Evolutionary conservation across 169 alveolate genomes (phyloP), one percentile per base, ranked within the genome.

Genomic region (Theileria annulata): DNA sequence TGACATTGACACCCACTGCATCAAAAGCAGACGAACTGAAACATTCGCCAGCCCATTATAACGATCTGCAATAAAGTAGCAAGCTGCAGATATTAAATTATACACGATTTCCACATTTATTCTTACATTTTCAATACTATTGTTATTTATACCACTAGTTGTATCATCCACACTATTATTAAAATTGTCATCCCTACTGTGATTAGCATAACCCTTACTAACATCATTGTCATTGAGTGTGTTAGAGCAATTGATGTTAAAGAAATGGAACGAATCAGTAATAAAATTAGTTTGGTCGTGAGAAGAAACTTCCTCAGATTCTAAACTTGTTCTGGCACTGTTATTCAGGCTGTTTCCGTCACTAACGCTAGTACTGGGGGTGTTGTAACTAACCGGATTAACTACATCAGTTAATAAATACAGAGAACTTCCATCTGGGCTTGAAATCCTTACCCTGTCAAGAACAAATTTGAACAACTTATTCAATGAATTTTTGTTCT

Each of bases 41-140:
- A 76, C 69, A n/a, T 75, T 75, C 13, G 79, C 56, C 25, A 56
- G 77, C 35, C 89, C 89, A 48, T 82, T 64, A 75, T 82, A 82
- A 54, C 86, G 54, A 64, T 82, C 89, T 19, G 89, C 89, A 33
- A 82, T 76, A 30, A 75, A 82, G 75, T 60, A 82, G 42, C 89
- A 82, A 10, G 86, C 89, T n/a, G 80, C 79, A 3, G 86, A 79
- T 21, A 82, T 28, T 12, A 82, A 54, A 60, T 82, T 82, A 75
- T 75, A 76, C 2, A 82, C 64, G 19, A 82, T 21, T 5, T 69
- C 86, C 6, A 47, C 15, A 27, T 75, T 68, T 27, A 77, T 28
- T 12, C 63, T 54, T 54, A n/a, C 63, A 17, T 12, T 54, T 5
- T 54, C 63, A 17, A 54, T 21, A 12, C 27, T 21, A 21, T 54